phyloP scores from a whole-genome alignment of 106 monocot species.

The Allium fistulosum region DNA sequence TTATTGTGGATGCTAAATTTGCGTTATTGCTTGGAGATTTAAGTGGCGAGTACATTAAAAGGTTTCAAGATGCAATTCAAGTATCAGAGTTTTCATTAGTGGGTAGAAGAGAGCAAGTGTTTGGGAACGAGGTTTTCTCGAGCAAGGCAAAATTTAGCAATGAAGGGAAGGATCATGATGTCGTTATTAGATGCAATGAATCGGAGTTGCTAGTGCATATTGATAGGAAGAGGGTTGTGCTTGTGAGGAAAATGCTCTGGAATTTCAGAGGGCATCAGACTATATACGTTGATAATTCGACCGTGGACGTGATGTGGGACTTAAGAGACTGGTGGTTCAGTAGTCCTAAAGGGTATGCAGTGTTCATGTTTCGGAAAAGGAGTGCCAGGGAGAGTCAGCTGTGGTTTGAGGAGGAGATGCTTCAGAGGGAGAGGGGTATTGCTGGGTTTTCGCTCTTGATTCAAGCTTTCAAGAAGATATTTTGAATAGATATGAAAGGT shows the following conservation, averaged over 20 bases:
- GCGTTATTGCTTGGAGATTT: slow-evolving; percentile 37
- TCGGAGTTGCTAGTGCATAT: slow-evolving; percentile 57
- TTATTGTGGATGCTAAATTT: slow-evolving; percentile 25
- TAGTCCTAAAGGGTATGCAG: slow-evolving; percentile 15
- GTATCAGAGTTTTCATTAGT: slow-evolving; percentile 18
- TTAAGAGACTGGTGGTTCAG: slow-evolving; percentile 52
- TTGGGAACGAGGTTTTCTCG: slow-evolving; percentile 8
- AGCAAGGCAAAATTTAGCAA: slow-evolving; percentile 33
- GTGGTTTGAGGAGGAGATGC: slow-evolving; percentile 49
- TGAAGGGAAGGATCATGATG: slow-evolving; percentile 36
- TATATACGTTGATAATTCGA: slow-evolving; percentile 53
- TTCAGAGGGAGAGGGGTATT: slow-evolving; percentile 13
- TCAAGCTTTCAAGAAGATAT: slow-evolving; percentile 37
- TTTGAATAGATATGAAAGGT: not conserved
- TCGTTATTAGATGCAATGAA: slow-evolving; percentile 26
- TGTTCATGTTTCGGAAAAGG: slow-evolving; percentile 56
- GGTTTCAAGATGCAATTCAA: not conserved
- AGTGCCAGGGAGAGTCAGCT: slow-evolving; percentile 52
- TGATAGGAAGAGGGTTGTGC: slow-evolving; percentile 65
- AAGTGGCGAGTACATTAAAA: slow-evolving; percentile 2
- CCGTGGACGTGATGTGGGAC: slow-evolving; percentile 91
- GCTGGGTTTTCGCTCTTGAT: slow-evolving; percentile 58
- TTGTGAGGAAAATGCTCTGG: slow-evolving; percentile 45
- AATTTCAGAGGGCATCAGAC: slow-evolving; percentile 77
- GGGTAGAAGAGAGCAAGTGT: slow-evolving; percentile 28